Evolutionary conservation across 768 basidiomycete genomes (phyloP).

Genomic region (Mycena capillaripes): DNA sequence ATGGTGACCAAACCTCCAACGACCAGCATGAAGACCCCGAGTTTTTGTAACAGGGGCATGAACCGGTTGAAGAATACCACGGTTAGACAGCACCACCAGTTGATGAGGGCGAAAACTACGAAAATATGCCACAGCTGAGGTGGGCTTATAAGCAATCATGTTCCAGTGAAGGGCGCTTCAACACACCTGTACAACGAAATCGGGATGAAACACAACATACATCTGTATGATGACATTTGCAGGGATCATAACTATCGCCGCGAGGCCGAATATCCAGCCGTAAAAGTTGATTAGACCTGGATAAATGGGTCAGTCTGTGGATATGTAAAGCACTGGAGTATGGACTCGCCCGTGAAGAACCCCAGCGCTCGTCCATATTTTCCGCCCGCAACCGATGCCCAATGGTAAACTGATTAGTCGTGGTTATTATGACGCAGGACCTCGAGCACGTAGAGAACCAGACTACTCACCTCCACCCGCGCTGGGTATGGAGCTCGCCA

Average conservation of each 20-base stretch:
- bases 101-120: slow-evolving; percentile 29
- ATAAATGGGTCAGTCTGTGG: background rate
- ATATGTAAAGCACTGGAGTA: background rate
- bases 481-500: slow-evolving; percentile 36
- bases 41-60: slow-evolving; percentile 30
- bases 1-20: slow-evolving; percentile 33
- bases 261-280: slow-evolving; percentile 34
- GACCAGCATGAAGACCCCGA: slow-evolving; percentile 29
- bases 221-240: slow-evolving; percentile 34
- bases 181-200: slow-evolving; percentile 22
- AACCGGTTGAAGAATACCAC: slow-evolving; percentile 32
- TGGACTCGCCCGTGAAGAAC: slow-evolving; percentile 30
- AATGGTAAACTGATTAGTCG: slow-evolving; percentile 29
- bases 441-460: background rate
- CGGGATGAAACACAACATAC: slow-evolving; percentile 36
- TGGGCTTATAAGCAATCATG: slow-evolving; percentile 16
- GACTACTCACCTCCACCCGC: slow-evolving; percentile 33
- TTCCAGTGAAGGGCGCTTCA: background rate
- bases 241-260: slow-evolving; percentile 28
- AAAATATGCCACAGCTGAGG: slow-evolving; percentile 32
- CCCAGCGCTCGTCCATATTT: slow-evolving; percentile 30
- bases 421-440: background rate
- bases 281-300: slow-evolving; percentile 34
- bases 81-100: slow-evolving; percentile 28
- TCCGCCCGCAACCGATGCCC: slow-evolving; percentile 33